Conservation (phyloP, 2,329 filamentous ascomycete genomes). For the Alternaria hordeiaustralica region DNA sequence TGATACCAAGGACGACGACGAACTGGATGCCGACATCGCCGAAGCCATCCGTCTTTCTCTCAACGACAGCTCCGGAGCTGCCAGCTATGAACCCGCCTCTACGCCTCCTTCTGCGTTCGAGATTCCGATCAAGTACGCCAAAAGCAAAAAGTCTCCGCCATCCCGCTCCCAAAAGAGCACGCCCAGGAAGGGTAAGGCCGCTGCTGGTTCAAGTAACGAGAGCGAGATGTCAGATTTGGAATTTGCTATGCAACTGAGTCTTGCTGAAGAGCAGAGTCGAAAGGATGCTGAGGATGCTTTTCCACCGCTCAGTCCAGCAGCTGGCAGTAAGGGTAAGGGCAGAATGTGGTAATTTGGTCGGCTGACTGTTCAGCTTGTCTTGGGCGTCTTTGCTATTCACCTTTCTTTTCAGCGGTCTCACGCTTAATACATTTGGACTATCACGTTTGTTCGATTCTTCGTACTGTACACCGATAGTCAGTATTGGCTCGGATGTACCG, state of each 20-base stretch:
- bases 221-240: slow-evolving; percentile 64
- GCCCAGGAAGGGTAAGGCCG: slow-evolving; percentile 31
- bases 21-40: slow-evolving; percentile 64
- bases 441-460: neutral
- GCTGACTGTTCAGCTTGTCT: neutral
- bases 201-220: slow-evolving; percentile 46
- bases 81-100: slow-evolving; percentile 10
- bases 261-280: slow-evolving; percentile 64
- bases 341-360: slow-evolving; percentile 22
- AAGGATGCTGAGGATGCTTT: slow-evolving; percentile 39
- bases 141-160: slow-evolving; percentile 40
- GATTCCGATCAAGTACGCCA: slow-evolving; percentile 56
- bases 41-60: slow-evolving; percentile 66
- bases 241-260: slow-evolving; percentile 67
- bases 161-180: slow-evolving; percentile 33
- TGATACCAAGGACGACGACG: slow-evolving; percentile 51
- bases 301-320: slow-evolving; percentile 36
- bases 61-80: slow-evolving; percentile 29
- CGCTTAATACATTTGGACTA: neutral
- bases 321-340: slow-evolving; percentile 38
- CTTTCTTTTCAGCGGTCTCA: neutral
- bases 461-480: neutral
- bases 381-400: neutral
- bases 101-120: slow-evolving; percentile 42
- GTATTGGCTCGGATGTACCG: neutral